A percentile compares a stretch with the other conserved stretches of the same genome.
Evolutionary conservation across 2,329 filamentous ascomycete species (phyloP).

Genomic region (Cordyceps fumosorosea): DNA sequence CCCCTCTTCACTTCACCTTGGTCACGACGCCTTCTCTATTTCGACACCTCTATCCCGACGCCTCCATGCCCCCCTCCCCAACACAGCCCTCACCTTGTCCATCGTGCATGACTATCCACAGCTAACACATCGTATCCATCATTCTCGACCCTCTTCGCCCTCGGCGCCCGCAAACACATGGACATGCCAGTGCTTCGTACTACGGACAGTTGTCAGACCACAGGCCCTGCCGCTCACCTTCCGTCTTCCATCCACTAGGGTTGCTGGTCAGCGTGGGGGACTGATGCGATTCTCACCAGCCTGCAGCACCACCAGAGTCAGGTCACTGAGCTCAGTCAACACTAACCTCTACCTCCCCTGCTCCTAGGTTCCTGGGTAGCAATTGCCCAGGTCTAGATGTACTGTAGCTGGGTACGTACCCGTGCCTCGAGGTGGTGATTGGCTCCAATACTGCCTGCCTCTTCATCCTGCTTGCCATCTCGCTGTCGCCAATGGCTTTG

Average conservation of each 20-base stretch:
- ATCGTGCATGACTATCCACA: slow-evolving; percentile 2
- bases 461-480: neutral
- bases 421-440: neutral
- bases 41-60: neutral
- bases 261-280: slow-evolving; percentile 1
- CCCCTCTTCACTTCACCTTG: neutral
- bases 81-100: neutral
- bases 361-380: no score
- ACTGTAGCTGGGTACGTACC: neutral
- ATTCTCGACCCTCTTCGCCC: neutral
- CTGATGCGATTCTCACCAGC: neutral
- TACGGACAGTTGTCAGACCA: neutral
- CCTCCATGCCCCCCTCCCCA: neutral
- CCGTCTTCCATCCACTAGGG: neutral
- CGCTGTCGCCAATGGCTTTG: neutral
- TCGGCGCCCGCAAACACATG: neutral
- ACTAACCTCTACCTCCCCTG: no score
- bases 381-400: no score
- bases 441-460: neutral
- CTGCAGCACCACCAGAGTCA: no score
- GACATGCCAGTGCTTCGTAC: neutral
- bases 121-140: neutral
- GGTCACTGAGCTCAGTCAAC: neutral
- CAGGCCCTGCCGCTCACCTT: neutral
- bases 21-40: neutral